Evolutionary conservation across 2,329 filamentous ascomycete species (phyloP), one percentile per base, ranked within the genome.

Genomic region (Metarhizium robertsii): DNA sequence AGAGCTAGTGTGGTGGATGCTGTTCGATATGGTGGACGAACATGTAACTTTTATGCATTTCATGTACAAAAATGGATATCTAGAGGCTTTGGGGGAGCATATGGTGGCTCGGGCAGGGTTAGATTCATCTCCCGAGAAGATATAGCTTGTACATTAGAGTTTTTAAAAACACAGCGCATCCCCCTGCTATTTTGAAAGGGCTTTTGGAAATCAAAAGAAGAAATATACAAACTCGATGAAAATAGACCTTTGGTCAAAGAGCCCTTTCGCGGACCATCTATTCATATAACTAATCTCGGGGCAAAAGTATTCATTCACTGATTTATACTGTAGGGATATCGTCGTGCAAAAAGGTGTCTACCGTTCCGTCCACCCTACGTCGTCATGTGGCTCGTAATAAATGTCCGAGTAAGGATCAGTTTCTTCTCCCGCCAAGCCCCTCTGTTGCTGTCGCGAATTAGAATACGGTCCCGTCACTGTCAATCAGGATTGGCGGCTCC

Each of bases 401-500:
- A 30, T 48, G 45, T 13, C 45, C 45, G 6, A 4, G 25, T 30
- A 48, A 32, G 6, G 6, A 13, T 48, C 25, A 48, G 10, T 14
- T 6, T 8, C 20, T 10, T 20, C 6, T 20, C 10, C 45, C 8
- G 14, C 11, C 20, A 14, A 29, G 20, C 4, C 45, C 25, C 25
- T 30, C 10, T 45, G 42, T 18, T 20, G 47, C n/a, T 14, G n/a
- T 14, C 46, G 16, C 46, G 32, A 55, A 56, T 69, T 84, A 96
- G 69, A 99, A 97, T 61, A 99, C 90, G 29, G 94, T 97, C 59
- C 94, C 94, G 69, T 99, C 94, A 61, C 90, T 96, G 62, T 95
- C 81, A 64, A 97, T 96, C 74, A 96, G 85, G 67, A 99, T 97
- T 4, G 94, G 94, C 36, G 92, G 90, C 69, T 95, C 90, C 74